Conservation (phyloP, 1,284 basidiomycete species). For the Ceratobasidium papillatum region DNA sequence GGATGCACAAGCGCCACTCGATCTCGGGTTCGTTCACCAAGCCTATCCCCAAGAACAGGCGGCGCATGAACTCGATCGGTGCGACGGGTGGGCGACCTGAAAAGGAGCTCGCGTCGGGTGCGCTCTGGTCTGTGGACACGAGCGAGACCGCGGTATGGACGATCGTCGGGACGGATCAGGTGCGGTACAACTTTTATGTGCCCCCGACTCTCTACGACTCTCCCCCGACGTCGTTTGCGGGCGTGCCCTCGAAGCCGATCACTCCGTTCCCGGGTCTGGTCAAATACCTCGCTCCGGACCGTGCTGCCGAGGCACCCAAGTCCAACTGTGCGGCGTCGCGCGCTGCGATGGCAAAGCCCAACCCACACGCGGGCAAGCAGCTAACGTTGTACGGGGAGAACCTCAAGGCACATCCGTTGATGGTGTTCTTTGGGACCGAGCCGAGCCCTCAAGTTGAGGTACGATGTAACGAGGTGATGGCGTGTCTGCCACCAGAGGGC, state of each 20-base stretch:
- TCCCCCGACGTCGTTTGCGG: conserved; percentile 58
- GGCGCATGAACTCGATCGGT: conserved; percentile 51
- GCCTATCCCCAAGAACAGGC: conserved; percentile 34
- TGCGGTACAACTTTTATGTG: conserved; percentile 91
- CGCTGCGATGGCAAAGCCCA: conserved; percentile 73
- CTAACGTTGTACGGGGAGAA: conserved; percentile 90
- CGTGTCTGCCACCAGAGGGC: conserved; percentile 62
- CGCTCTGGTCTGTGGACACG: conserved; percentile 86
- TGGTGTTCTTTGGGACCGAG: conserved; percentile 88
- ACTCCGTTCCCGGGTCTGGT: conserved; percentile 87
- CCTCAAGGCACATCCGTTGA: conserved; percentile 81
- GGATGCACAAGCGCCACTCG: conserved; percentile 60
- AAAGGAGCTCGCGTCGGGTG: conserved; percentile 63
- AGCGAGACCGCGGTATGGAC: conserved; percentile 94
- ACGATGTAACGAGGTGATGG: conserved; percentile 81
- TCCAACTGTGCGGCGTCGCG: conserved; percentile 58
- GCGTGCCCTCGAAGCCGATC: conserved; percentile 79
- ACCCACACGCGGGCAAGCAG: conserved; percentile 75
- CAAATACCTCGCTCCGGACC: conserved; percentile 86
- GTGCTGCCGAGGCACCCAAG: conserved; percentile 76
- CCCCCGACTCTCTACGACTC: conserved; percentile 84
- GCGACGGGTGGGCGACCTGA: conserved; percentile 66
- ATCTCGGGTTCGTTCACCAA: conserved; percentile 42
- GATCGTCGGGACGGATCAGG: conserved; percentile 90
- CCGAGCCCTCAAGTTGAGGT: conserved; percentile 88